phyloP scores from a whole-genome alignment of 306 rosid species.

The Trifolium fragiferum region DNA sequence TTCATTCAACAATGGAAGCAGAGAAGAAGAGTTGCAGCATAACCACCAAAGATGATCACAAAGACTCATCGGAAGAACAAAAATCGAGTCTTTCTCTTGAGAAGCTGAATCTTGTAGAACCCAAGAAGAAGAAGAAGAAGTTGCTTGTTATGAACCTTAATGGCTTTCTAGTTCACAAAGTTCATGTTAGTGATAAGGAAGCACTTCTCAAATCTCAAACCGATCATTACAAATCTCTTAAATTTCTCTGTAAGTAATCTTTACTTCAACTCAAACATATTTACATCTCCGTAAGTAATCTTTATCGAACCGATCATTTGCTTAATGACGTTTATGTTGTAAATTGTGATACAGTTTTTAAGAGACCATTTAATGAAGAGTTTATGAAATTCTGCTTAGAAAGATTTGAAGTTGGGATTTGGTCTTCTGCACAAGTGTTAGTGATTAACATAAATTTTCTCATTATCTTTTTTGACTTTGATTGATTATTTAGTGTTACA shows the following conservation, averaged over 20 bases:
- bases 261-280: neutral
- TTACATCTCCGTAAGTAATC: too few relatives aligned
- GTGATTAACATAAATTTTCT: neutral
- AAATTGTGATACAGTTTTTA: constrained; percentile 29
- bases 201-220: neutral
- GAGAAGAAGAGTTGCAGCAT: too few relatives aligned
- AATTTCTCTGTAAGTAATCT: constrained; percentile 30
- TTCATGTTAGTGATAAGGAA: neutral
- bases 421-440: constrained; percentile 51
- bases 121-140: constrained; percentile 9
- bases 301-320: too few relatives aligned
- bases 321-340: neutral
- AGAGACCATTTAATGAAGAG: constrained; percentile 39
- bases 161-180: constrained; percentile 4
- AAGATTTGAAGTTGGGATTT: constrained; percentile 52
- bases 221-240: neutral
- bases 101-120: constrained; percentile 17
- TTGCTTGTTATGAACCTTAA: constrained; percentile 37
- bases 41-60: neutral
- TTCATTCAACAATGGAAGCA: neutral
- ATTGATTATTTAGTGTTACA: neutral
- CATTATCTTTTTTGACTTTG: neutral
- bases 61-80: neutral
- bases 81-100: neutral
- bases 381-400: constrained; percentile 50